A percentile compares a stretch with the other conserved stretches of the same genome.
phyloP scores from a whole-genome alignment of 345 rosid species.

The Populus deltoides region DNA sequence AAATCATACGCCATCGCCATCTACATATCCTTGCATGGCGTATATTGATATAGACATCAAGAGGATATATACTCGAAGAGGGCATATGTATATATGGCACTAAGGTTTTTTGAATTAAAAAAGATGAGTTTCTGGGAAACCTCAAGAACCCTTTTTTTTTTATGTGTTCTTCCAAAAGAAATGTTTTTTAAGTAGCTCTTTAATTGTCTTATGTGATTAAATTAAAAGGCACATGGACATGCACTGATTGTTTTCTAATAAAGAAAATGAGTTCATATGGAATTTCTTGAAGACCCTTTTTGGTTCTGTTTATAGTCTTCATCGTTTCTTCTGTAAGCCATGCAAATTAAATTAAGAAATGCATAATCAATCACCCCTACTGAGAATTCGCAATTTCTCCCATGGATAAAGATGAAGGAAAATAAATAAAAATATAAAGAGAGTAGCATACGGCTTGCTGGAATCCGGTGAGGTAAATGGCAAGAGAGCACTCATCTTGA shows the following conservation, averaged over 20 bases:
- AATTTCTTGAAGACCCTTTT: background rate
- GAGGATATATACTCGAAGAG: background rate
- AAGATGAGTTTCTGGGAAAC: background rate
- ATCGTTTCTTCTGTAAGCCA: background rate
- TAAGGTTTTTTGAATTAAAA: background rate
- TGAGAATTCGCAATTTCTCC: background rate
- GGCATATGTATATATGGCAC: background rate
- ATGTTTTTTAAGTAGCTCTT: background rate
- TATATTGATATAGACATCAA: background rate
- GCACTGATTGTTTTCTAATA: background rate
- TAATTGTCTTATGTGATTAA: background rate
- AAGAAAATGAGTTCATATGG: background rate
- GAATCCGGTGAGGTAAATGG: conserved; percentile 76
- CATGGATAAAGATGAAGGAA: background rate
- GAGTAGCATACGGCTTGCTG: conserved; percentile 69
- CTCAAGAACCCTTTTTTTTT: background rate
- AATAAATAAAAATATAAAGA: background rate
- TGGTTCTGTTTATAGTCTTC: background rate
- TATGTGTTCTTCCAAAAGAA: background rate
- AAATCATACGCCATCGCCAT: background rate
- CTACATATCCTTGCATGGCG: background rate
- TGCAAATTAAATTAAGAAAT: background rate
- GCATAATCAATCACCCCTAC: background rate
- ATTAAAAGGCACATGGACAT: background rate
- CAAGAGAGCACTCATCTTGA: conserved; percentile 68